Base-by-base conservation (phyloP, 2,329 filamentous ascomycete genomes). In the Fusarium agapanthi region DNA sequence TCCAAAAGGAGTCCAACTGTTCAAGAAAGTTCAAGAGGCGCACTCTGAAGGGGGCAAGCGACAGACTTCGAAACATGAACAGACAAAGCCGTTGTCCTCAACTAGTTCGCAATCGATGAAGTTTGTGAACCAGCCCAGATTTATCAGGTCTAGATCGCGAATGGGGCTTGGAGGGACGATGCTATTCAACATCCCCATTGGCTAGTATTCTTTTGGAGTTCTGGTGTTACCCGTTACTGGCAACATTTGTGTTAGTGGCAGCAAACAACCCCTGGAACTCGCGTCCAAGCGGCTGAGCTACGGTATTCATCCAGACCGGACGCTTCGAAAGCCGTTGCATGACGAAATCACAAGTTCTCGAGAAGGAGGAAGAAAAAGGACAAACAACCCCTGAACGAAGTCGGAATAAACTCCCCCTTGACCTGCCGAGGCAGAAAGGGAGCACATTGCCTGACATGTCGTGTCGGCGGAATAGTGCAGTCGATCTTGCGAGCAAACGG, bases 401-500 rank as follows among this genome's bases (percentile, higher is more conserved):
- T 22, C n/a, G 38, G 63, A 40, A 26, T 30, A 55, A 40, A 41
- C 40, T 34, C 22, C 40, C 66, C 56, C 59, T 62, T 55, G 69
- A 47, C 37, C 22, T 56, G 47, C 69, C 43, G 61, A 63, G 69
- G 67, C 22, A 56, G 37, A 51, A 70, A 72, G 55, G 55, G 40
- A 69, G 38, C 40, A 30, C 48, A 26, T 67, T 62, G 35, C 61
- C 54, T 63, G 70, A 71, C 60, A 34, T 69, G 66, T 54, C 56
- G 16, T 30, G 45, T 28, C 37, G 72, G 70, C 65, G 67, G 38
- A 67, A 74, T 68, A 59, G 64, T 62, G 40, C 24, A 53, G 74
- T 64, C 68, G 74, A 76, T 76, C 74, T 40, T 54, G 15, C 43
- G 48, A 47, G 28, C 13, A 56, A 60, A 61, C n/a, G 38, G 59